These are phyloP conservation scores for Saturnispora galanensis DNA, from an alignment of 805 yeast genomes.

Conservation along the genomic window DNA sequence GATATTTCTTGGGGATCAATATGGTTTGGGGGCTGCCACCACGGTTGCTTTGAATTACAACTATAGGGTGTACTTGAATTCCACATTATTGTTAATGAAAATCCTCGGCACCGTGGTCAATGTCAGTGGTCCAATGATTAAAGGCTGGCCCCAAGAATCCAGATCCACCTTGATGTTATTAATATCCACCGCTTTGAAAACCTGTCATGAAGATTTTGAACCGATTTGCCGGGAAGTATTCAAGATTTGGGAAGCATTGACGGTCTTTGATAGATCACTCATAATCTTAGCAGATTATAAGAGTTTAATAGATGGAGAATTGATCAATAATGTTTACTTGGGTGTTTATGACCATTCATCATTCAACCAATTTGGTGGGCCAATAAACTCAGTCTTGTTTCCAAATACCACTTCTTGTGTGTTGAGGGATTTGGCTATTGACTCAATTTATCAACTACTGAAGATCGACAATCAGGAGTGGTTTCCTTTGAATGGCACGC, in stretches of 20 bases:
- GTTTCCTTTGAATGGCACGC: constrained; percentile 11
- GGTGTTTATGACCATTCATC: constrained; percentile 23
- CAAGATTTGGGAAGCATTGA: constrained; percentile 35
- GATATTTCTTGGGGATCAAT: constrained; percentile 38
- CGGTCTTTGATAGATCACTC: constrained; percentile 33
- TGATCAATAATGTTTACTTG: constrained; percentile 27
- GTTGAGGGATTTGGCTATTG: constrained; percentile 16
- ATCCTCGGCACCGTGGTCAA: constrained; percentile 37
- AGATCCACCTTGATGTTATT: constrained; percentile 16
- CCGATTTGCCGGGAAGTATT: constrained; percentile 30
- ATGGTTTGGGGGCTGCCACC: constrained; percentile 35
- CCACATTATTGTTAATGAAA: constrained; percentile 34
- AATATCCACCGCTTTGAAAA: constrained; percentile 20
- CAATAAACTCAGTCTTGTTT: constrained; percentile 3
- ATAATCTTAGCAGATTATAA: constrained; percentile 20
- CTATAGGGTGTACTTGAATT: constrained; percentile 30
- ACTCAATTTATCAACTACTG: constrained; percentile 23
- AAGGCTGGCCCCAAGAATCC: constrained; percentile 22
- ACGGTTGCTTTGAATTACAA: constrained; percentile 42
- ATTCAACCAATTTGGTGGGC: constrained; percentile 2
- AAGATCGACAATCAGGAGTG: constrained; percentile 17
- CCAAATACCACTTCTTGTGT: constrained; percentile 15
- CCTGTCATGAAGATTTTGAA: constrained; percentile 31
- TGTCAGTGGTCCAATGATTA: constrained; percentile 49
- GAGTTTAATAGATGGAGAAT: constrained; percentile 23